Evolutionary conservation across 2,329 filamentous ascomycete species (phyloP).

Genomic region (Talaromyces verruculosus): DNA sequence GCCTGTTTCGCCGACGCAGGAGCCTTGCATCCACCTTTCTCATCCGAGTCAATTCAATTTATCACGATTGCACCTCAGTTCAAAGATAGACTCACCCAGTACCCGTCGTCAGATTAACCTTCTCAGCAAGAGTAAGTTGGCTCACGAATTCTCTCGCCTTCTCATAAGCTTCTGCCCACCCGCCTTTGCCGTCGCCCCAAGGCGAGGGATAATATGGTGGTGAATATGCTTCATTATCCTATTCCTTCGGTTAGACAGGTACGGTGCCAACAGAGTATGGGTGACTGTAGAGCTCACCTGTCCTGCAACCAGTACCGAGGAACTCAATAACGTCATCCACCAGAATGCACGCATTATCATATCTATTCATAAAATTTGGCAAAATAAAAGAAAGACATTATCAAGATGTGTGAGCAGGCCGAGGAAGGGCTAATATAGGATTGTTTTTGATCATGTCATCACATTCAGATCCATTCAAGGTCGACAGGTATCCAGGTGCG

Average conservation of each 20-base stretch:
- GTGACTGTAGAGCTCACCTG: not conserved
- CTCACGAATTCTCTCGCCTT: slow-evolving; percentile 78
- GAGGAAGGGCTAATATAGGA: not conserved
- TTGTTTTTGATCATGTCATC: not conserved
- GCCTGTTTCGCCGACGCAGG: slow-evolving; percentile 72
- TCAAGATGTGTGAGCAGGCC: not conserved
- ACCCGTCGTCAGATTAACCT: slow-evolving; percentile 93
- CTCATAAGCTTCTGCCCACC: slow-evolving; percentile 73
- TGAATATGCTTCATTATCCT: slow-evolving; percentile 42
- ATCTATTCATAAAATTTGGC: not conserved
- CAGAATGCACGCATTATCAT: slow-evolving; percentile 11
- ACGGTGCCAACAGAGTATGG: not conserved
- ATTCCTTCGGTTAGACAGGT: not conserved
- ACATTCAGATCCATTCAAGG: not conserved
- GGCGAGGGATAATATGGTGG: slow-evolving; percentile 80
- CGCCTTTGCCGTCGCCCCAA: slow-evolving; percentile 73
- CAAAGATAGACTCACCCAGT: slow-evolving; percentile 61
- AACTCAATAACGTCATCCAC: slow-evolving; percentile 8
- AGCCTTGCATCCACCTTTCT: slow-evolving; percentile 63
- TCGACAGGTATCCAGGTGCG: slow-evolving; percentile 4
- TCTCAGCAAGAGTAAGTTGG: slow-evolving; percentile 78
- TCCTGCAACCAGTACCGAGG: not conserved
- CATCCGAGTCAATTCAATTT: not conserved
- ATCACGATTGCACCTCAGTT: too few relatives aligned
- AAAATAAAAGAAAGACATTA: not conserved